Percentiles rank a stretch among this genome's conserved stretches.
phyloP scores from a whole-genome alignment of 306 rosid genomes.

The Pachyrhizus erosus region DNA sequence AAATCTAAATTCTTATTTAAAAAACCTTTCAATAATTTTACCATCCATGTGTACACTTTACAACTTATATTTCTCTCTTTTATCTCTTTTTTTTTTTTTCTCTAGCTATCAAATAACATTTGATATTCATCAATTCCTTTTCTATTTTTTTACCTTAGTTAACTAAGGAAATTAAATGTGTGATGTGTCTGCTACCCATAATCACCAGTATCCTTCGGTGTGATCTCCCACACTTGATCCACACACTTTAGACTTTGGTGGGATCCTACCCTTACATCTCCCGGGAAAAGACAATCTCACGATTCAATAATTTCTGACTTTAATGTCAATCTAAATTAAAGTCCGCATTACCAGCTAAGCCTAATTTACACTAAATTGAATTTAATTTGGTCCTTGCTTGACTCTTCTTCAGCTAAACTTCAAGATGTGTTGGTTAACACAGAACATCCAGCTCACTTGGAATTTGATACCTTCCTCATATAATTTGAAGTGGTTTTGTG shows the following conservation, averaged over 20 bases:
- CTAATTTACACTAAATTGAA: neutral
- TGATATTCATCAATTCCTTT: too few species aligned
- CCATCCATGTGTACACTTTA: too few species aligned
- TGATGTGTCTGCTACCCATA: neutral
- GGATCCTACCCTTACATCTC: neutral
- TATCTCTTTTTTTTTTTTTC: too few species aligned
- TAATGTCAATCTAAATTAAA: neutral
- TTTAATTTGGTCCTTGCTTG: neutral
- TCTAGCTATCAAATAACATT: too few species aligned
- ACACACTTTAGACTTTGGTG: neutral
- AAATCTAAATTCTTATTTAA: too few species aligned
- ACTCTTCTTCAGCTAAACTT: neutral
- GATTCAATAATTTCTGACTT: constrained; percentile 4
- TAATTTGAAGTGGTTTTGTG: neutral
- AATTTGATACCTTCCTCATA: too few species aligned
- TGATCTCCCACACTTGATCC: neutral
- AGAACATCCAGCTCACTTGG: neutral
- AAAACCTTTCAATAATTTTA: too few species aligned
- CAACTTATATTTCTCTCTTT: too few species aligned
- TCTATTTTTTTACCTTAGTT: too few species aligned
- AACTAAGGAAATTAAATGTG: too few species aligned
- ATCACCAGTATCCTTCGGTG: neutral
- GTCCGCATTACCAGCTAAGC: neutral
- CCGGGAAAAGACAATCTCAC: neutral
- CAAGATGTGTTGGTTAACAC: neutral